A percentile compares a stretch with the other conserved stretches of the same genome.
phyloP scores from a whole-genome alignment of 2,329 filamentous ascomycete genomes.

The Fonsecaea multimorphosa region DNA sequence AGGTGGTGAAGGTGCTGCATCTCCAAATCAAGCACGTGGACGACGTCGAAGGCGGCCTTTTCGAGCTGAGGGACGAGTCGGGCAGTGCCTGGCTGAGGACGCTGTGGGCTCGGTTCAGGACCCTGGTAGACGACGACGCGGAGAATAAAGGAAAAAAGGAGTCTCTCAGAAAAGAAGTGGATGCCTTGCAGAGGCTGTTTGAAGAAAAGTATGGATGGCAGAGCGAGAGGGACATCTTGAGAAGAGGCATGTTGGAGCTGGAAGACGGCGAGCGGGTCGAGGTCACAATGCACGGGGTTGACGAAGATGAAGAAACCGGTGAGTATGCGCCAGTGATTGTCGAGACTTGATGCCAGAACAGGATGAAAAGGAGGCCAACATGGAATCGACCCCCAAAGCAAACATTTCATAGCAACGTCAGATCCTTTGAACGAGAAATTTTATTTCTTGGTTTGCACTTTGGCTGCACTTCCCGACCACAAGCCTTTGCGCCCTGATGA shows the following conservation, averaged over 20 bases:
- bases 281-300: conserved; percentile 60
- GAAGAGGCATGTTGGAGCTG: conserved; percentile 63
- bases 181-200: conserved; percentile 62
- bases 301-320: conserved; percentile 68
- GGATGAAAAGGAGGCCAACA: neutral
- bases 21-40: conserved; percentile 62
- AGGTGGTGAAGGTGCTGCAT: conserved; percentile 56
- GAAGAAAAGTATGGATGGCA: conserved; percentile 64
- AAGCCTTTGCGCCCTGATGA: conserved; percentile 9
- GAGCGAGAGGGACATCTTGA: conserved; percentile 58
- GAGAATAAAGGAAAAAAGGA: conserved; percentile 43
- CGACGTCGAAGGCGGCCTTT: conserved; percentile 66
- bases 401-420: neutral
- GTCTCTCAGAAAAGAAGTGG: conserved; percentile 59
- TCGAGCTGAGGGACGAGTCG: conserved; percentile 61
- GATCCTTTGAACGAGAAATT: conserved; percentile 15
- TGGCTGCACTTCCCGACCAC: conserved; percentile 10
- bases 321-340: conserved; percentile 69
- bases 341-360: conserved; percentile 46
- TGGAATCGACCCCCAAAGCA: neutral
- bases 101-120: conserved; percentile 60
- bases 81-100: conserved; percentile 60
- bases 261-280: conserved; percentile 69
- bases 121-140: conserved; percentile 54
- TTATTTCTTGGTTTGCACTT: conserved; percentile 16